phyloP scores from a whole-genome alignment of 768 basidiomycete genomes.

The Trametes villosa region DNA sequence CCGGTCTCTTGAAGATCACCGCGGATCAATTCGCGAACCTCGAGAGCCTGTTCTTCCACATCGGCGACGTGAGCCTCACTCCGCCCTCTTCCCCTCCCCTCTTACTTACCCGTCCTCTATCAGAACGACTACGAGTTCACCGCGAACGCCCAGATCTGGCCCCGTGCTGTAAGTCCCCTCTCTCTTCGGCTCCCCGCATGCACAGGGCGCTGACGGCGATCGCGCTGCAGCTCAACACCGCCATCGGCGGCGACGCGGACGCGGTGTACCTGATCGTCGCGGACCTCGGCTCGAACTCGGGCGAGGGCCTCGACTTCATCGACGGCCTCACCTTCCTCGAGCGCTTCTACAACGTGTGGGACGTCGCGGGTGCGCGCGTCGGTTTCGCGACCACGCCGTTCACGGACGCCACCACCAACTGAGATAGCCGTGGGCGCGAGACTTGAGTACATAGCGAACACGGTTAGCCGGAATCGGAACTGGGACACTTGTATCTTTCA shows the following conservation, averaged over 20 bases:
- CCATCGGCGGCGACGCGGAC: constrained; percentile 42
- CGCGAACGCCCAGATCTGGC: constrained; percentile 39
- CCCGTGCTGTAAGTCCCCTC: constrained; percentile 26
- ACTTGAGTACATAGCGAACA: too few relatives aligned
- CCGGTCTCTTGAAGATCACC: too few relatives aligned
- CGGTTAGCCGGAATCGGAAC: too few relatives aligned
- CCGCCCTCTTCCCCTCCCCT: too few relatives aligned
- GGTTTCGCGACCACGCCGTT: constrained; percentile 57
- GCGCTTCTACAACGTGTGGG: constrained; percentile 69
- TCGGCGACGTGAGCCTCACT: too few relatives aligned
- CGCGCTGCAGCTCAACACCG: constrained; percentile 42
- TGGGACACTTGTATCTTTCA: too few relatives aligned
- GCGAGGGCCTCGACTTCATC: constrained; percentile 57
- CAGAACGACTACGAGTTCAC: constrained; percentile 31
- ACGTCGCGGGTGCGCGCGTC: constrained; percentile 57
- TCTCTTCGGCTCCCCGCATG: not conserved
- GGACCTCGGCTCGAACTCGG: constrained; percentile 43
- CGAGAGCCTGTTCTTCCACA: too few relatives aligned
- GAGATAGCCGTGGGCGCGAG: too few relatives aligned
- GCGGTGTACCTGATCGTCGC: constrained; percentile 44
- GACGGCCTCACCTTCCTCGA: constrained; percentile 58
- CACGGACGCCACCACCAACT: constrained; percentile 50
- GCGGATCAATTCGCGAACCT: too few relatives aligned
- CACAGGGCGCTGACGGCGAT: not conserved
- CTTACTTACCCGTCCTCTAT: too few relatives aligned